Base-by-base conservation (phyloP, 148 eudicot genomes). In the Rhododendron ferrugineum region DNA sequence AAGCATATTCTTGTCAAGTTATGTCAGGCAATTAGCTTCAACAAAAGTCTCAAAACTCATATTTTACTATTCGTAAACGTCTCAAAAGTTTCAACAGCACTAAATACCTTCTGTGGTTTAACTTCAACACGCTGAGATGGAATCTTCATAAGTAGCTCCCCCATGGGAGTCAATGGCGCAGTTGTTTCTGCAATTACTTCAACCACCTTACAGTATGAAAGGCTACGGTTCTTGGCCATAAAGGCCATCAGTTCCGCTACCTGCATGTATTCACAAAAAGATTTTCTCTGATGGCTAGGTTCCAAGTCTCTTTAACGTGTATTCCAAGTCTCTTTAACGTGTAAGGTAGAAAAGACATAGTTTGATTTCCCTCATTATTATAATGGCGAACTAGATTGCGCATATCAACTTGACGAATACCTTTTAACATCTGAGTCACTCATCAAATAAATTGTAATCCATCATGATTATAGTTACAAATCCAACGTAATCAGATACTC, bases 181-280 rank as follows among this genome's bases (percentile, higher is more conserved):
- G 98, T 92, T 77, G 96, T 96, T 90, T 94, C 98, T 82, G 98
- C 98, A 90, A 96, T 84, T 84, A 90, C 98, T 91, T 96, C 98
- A 68, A 96, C 93, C 49, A 92, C 90, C 88, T 96, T 96, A 89
- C 94, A 94, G 86, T 89, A 94, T 46, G 98, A 92, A 83, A 96
- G 91, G 83, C 89, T 90, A 4, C 84, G 91, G 74, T 90, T 91
- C 85, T 91, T 90, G 16, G 98, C 96, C 98, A 96, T 96, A 82
- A 88, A 92, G 83, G 96, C 96, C 84, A 96, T 66, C 40, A 96
- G 95, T 87, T 96, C 98, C 42, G 98, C 98, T 82, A 96, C 96
- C 98, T 96, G 90, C 85, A 83, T 83, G 34, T 56, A 66, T 80
- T 36, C 64, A 49, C 20, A 28, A 58, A 30, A 77, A 14, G 72